Evolutionary conservation across 108 stramenopile species (phyloP).

Genomic region (Cyclotella sp.): DNA sequence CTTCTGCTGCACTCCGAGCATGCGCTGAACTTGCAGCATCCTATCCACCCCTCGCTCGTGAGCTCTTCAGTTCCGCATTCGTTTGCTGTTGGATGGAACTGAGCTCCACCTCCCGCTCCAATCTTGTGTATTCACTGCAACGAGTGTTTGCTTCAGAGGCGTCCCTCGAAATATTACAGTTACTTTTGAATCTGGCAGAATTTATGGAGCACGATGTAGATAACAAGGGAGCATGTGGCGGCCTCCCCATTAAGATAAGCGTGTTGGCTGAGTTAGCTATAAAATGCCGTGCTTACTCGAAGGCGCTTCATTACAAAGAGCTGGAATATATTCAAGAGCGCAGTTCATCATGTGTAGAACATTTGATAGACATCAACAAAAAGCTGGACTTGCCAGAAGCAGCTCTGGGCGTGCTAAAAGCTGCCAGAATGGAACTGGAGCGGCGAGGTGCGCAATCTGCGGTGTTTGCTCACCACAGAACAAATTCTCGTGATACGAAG

Average conservation of each 20-base stretch:
- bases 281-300: slow-evolving; percentile 97
- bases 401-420: slow-evolving; percentile 94
- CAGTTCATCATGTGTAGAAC: slow-evolving; percentile 81
- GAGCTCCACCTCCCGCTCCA: slow-evolving; percentile 66
- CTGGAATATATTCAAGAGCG: slow-evolving; percentile 80
- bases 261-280: slow-evolving; percentile 91
- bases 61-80: slow-evolving; percentile 98
- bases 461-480: slow-evolving; percentile 32
- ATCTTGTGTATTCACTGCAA: slow-evolving; percentile 87
- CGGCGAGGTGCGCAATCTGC: slow-evolving; percentile 31
- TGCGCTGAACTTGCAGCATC: slow-evolving; percentile 93
- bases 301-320: slow-evolving; percentile 96
- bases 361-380: slow-evolving; percentile 96
- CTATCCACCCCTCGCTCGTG: slow-evolving; percentile 93
- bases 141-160: slow-evolving; percentile 87
- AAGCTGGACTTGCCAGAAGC: slow-evolving; percentile 97
- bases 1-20: slow-evolving; percentile 91
- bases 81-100: slow-evolving; percentile 96
- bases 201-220: slow-evolving; percentile 97
- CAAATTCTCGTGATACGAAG: slow-evolving; percentile 31
- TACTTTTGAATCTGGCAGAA: slow-evolving; percentile 96
- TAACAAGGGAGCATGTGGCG: slow-evolving; percentile 51
- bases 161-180: slow-evolving; percentile 87
- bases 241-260: slow-evolving; percentile 94
- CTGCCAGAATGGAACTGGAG: slow-evolving; percentile 79